A percentile compares a stretch with the other conserved stretches of the same genome.
These are phyloP conservation scores for Trichoderma guizhouense DNA, from an alignment of 2,329 filamentous ascomycete genomes.

Conservation along the genomic window DNA sequence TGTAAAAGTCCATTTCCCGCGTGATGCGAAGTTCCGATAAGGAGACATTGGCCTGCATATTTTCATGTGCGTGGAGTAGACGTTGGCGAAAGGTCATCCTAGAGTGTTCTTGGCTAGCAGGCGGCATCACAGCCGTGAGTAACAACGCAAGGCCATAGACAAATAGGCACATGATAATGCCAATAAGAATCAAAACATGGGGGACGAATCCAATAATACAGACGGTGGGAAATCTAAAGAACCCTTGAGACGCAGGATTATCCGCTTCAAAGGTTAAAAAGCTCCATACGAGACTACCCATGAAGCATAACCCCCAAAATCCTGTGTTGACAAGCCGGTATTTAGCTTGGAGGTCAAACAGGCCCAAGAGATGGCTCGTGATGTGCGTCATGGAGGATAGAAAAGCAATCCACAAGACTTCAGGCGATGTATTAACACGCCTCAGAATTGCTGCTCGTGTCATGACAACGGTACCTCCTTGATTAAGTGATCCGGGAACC, in stretches of 20 bases:
- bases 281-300: constrained; percentile 79
- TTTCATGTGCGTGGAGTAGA: constrained; percentile 69
- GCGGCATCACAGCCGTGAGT: constrained; percentile 58
- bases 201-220: constrained; percentile 94
- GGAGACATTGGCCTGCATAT: constrained; percentile 89
- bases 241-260: constrained; percentile 58
- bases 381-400: constrained; percentile 88
- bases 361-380: constrained; percentile 76
- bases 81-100: constrained; percentile 53
- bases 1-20: constrained; percentile 93
- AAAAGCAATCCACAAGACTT: constrained; percentile 80
- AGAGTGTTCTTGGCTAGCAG: constrained; percentile 27
- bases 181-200: constrained; percentile 79
- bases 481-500: constrained; percentile 23
- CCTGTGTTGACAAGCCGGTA: constrained; percentile 83
- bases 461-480: constrained; percentile 43
- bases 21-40: constrained; percentile 76
- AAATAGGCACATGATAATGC: constrained; percentile 69
- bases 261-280: constrained; percentile 60
- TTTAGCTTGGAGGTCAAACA: constrained; percentile 73
- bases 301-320: constrained; percentile 87
- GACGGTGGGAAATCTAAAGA: constrained; percentile 87
- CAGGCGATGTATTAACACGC: constrained; percentile 82
- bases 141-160: constrained; percentile 78
- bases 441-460: constrained; percentile 68